Evolutionary conservation across 768 basidiomycete species (phyloP).

Genomic region (Dendrothele bispora): DNA sequence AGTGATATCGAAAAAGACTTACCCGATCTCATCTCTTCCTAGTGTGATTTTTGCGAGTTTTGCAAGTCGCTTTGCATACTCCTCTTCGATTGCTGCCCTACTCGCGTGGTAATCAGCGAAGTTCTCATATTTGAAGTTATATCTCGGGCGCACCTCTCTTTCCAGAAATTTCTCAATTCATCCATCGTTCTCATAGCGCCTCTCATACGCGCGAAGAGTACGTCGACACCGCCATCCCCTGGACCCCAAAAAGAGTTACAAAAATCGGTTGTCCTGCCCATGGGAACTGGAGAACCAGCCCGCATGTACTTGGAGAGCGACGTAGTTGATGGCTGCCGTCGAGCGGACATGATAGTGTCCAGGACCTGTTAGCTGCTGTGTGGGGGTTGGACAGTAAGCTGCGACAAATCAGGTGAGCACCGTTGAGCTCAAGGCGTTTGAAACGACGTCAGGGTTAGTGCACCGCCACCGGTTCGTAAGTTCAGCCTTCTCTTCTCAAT

Average conservation of each 20-base stretch:
- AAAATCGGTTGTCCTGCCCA: slow-evolving; percentile 70
- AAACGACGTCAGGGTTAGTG: neutral
- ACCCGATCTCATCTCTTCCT: slow-evolving; percentile 95
- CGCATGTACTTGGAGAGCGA: slow-evolving; percentile 74
- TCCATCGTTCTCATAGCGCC: slow-evolving; percentile 86
- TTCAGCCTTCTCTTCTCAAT: no score
- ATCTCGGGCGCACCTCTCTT: slow-evolving; percentile 71
- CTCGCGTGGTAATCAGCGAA: neutral
- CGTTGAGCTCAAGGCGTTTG: neutral
- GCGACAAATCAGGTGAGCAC: neutral
- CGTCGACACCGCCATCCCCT: slow-evolving; percentile 86
- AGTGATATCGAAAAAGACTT: no score
- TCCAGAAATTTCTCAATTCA: slow-evolving; percentile 86
- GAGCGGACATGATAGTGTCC: slow-evolving; percentile 55
- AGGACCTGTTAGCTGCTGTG: neutral
- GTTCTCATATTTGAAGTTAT: neutral
- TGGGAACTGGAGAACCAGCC: slow-evolving; percentile 46
- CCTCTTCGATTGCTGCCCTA: slow-evolving; percentile 91
- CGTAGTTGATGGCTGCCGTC: slow-evolving; percentile 80
- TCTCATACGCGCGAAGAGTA: slow-evolving; percentile 86
- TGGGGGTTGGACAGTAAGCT: neutral
- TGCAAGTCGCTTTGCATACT: slow-evolving; percentile 84
- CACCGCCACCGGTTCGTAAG: no score
- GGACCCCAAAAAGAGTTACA: slow-evolving; percentile 97
- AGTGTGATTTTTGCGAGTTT: slow-evolving; percentile 76